phyloP scores from a whole-genome alignment of 1,284 basidiomycete species.

The Mycena citricolor region DNA sequence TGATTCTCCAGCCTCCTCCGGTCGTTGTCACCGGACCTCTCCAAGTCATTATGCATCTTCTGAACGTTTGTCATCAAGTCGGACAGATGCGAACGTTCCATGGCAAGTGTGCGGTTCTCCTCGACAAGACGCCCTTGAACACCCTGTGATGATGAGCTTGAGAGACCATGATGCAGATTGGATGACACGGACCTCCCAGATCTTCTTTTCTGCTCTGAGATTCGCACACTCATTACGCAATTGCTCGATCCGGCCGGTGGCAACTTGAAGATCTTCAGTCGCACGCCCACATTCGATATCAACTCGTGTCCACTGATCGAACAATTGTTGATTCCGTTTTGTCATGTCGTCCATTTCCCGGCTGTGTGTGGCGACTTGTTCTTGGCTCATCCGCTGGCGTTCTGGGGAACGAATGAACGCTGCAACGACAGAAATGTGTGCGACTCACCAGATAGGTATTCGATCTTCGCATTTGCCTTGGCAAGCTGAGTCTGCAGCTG shows the following conservation, averaged over 20 bases:
- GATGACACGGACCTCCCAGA: slow-evolving; percentile 72
- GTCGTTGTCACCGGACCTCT: slow-evolving; percentile 80
- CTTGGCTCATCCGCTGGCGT: slow-evolving; percentile 64
- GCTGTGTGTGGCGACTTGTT: slow-evolving; percentile 54
- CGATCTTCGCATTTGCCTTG: slow-evolving; percentile 79
- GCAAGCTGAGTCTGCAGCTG: slow-evolving; percentile 68
- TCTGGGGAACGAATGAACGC: slow-evolving; percentile 40
- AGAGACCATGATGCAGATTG: slow-evolving; percentile 5
- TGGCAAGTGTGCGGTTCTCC: slow-evolving; percentile 78
- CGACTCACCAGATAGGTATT: slow-evolving; percentile 65
- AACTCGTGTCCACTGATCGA: slow-evolving; percentile 63
- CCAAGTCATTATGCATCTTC: slow-evolving; percentile 86
- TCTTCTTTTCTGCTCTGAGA: slow-evolving; percentile 87
- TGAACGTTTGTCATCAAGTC: slow-evolving; percentile 88
- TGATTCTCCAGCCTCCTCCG: slow-evolving; percentile 78
- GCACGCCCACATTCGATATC: slow-evolving; percentile 67
- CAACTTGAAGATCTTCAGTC: slow-evolving; percentile 60
- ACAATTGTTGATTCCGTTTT: slow-evolving; percentile 66
- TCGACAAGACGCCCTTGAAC: slow-evolving; percentile 78
- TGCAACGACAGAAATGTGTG: background rate
- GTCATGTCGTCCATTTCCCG: slow-evolving; percentile 62
- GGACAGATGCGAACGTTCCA: slow-evolving; percentile 82
- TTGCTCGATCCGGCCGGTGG: slow-evolving; percentile 64
- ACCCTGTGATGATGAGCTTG: slow-evolving; percentile 42
- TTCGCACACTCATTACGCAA: slow-evolving; percentile 83